Evolutionary conservation across 192 early-diverging fungal species (phyloP), one percentile per base, ranked within the genome.

Genomic region (Coemansia sp.): DNA sequence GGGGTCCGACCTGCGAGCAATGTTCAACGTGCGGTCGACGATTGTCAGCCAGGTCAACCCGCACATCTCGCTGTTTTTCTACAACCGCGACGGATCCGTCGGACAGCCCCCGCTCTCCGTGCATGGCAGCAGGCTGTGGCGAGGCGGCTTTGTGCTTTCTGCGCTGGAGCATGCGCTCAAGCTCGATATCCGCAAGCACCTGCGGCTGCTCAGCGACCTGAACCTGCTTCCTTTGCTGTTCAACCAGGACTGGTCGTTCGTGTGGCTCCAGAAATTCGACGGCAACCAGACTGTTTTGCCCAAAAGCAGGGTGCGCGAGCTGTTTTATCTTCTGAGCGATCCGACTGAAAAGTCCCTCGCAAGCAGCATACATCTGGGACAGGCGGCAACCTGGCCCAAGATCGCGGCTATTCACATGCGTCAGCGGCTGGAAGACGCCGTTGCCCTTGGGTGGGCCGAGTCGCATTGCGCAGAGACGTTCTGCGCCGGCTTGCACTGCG

Each of bases 211-310:
- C 16, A 71, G 90, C 67, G 92, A 95, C 56, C 62, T 94, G 16
- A 81, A 88, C 55, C 71, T 98, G 19, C 69, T 95, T 34, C 95
- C 95, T 3, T 81, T 78, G 32, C 55, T 92, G 35, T 78, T 90
- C 60, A 82, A 84, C 49, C 90, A 89, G 51, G 91, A 95, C 73
- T 86, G 91, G 83, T 89, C 89, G 25, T 84, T 83, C 54, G 74
- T 98, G 4, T 95, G 88, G 85, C 74, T 93, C 59, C 95, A 98
- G 69, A 87, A 86, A 63, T 95, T 95, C 80, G 89, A 93, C 55
- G 95, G 94, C n/a, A 83, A 85, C 56, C 83, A 93, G 19, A 98
- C 93, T 0, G 89, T 98, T 46, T 67, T 93, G 68, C 89, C 89
- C 32, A 74, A 83, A 54, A 67, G 84, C 9, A 76, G 72, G 16